Evolutionary conservation across 306 rosid species (phyloP).

Genomic region (Lupinus albus): DNA sequence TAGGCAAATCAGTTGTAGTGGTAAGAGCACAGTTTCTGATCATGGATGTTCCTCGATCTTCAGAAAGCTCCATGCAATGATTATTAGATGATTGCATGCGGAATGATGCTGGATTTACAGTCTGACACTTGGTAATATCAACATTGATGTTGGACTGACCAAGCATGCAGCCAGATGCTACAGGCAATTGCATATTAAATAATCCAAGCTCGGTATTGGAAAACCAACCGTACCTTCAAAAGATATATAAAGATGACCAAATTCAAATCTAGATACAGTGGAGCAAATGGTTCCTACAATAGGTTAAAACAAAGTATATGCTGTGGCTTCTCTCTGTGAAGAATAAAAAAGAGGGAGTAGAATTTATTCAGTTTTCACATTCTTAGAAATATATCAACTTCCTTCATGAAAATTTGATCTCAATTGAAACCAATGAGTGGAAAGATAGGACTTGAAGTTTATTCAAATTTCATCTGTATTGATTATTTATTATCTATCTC

Average conservation of each 20-base stretch:
- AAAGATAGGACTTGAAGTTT: conserved; percentile 16
- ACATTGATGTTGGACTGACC: conserved; percentile 50
- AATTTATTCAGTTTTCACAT: conserved; percentile 1
- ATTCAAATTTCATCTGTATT: conserved; percentile 16
- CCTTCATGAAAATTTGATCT: conserved; percentile 16
- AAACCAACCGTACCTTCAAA: conserved; percentile 97
- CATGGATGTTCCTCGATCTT: conserved; percentile 50
- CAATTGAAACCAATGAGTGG: conserved; percentile 16
- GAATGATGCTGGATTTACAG: conserved; percentile 42
- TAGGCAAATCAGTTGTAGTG: conserved; percentile 42
- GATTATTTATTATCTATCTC: conserved; percentile 22
- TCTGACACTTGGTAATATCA: conserved; percentile 47
- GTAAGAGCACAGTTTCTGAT: conserved; percentile 41
- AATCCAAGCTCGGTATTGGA: conserved; percentile 52
- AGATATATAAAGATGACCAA: conserved; percentile 35
- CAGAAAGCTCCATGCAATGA: conserved; percentile 50
- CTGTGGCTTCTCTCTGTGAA: conserved; percentile 15
- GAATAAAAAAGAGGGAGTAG: neutral
- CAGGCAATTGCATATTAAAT: conserved; percentile 47
- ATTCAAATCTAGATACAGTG: conserved; percentile 23
- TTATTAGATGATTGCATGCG: conserved; percentile 44
- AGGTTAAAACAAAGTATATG: conserved; percentile 18
- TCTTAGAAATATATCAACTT: conserved; percentile 11
- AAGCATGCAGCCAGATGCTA: conserved; percentile 51
- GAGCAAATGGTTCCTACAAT: conserved; percentile 10